A percentile compares a stretch with the other conserved stretches of the same genome.
phyloP scores from a whole-genome alignment of 441 rosid genomes.

The Gossypium laxum region DNA sequence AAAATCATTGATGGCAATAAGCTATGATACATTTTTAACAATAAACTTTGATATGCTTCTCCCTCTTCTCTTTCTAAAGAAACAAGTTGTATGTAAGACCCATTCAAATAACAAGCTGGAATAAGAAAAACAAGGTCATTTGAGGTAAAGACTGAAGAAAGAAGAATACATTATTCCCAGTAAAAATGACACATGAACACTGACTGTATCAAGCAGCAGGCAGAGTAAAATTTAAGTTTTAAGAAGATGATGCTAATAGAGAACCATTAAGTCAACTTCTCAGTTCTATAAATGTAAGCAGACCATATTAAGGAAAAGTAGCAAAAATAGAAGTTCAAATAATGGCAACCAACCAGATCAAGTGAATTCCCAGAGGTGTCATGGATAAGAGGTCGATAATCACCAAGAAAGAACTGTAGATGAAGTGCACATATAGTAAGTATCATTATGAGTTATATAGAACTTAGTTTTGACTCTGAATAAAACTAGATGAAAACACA shows the following conservation, averaged over 20 bases:
- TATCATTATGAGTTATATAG: background rate
- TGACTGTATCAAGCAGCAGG: background rate
- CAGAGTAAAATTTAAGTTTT: background rate
- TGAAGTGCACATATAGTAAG: constrained; percentile 14
- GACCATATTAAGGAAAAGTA: background rate
- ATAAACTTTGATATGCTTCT: background rate
- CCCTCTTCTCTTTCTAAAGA: background rate
- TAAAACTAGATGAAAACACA: background rate
- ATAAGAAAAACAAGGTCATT: background rate
- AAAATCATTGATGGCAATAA: background rate
- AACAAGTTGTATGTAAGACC: background rate
- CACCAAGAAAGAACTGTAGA: constrained; percentile 93
- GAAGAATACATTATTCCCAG: background rate
- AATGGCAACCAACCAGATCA: constrained; percentile 66
- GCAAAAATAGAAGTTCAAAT: constrained; percentile 5
- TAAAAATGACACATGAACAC: background rate
- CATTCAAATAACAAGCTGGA: background rate
- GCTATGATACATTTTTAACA: background rate
- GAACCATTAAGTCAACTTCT: background rate
- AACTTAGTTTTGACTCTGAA: background rate
- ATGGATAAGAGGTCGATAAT: constrained; percentile 83
- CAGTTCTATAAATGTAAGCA: background rate
- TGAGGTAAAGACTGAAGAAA: background rate
- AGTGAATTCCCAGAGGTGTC: constrained; percentile 69
- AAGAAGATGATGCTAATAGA: background rate